These are phyloP conservation scores for Microascus cirrosus DNA, from an alignment of 2,329 filamentous ascomycete species.

Conservation along the genomic window DNA sequence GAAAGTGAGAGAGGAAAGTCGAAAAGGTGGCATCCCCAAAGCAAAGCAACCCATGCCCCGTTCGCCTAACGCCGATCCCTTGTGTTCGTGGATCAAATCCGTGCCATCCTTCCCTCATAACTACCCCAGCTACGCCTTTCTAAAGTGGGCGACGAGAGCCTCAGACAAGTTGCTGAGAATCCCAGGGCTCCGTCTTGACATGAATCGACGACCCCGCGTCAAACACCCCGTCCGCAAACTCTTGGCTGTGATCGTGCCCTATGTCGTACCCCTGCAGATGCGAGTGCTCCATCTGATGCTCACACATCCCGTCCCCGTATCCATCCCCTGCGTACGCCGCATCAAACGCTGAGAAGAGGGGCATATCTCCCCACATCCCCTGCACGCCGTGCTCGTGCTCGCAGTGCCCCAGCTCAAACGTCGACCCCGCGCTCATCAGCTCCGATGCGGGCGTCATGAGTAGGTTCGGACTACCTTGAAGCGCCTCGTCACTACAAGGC, in stretches of 20 bases:
- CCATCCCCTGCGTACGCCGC: conserved; percentile 25
- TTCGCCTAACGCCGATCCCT: too few species aligned
- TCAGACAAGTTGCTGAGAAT: neutral
- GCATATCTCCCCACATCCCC: conserved; percentile 17
- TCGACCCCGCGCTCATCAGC: conserved; percentile 16
- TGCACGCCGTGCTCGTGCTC: conserved; percentile 5
- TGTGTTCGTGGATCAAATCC: neutral
- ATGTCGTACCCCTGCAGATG: conserved; percentile 3
- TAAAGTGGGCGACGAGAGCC: neutral
- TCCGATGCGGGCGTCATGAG: conserved; percentile 19
- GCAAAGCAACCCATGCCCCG: too few species aligned
- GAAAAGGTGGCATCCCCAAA: too few species aligned
- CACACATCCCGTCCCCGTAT: conserved; percentile 19
- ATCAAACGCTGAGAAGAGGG: conserved; percentile 27
- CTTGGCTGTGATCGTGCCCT: neutral
- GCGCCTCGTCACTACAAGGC: conserved; percentile 39
- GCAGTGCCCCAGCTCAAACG: conserved; percentile 16
- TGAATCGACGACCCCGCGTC: neutral
- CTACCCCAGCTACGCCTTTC: neutral
- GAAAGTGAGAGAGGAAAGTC: too few species aligned
- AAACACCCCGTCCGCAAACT: neutral
- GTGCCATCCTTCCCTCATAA: neutral
- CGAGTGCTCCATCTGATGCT: conserved; percentile 8
- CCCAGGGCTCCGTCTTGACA: conserved; percentile 1
- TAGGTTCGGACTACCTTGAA: conserved; percentile 8